Conservation (phyloP, 805 yeast species). For the Wickerhamomyces ciferrii region DNA sequence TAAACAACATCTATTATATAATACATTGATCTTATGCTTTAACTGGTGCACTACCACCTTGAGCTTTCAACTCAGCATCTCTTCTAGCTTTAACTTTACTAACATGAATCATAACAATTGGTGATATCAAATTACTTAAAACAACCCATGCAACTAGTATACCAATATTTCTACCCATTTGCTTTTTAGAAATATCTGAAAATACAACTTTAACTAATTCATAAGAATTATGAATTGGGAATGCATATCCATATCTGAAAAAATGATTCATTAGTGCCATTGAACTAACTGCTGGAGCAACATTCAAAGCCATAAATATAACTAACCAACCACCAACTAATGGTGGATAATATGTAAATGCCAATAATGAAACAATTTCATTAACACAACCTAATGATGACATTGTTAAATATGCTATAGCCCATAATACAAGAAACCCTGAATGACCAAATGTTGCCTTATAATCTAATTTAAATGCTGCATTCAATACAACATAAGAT, state of each 20-base stretch:
- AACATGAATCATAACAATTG: conserved; percentile 31
- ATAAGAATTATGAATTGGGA: conserved; percentile 63
- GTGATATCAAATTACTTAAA: conserved; percentile 34
- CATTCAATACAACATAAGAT: conserved; percentile 50
- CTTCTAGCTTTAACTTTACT: conserved; percentile 1
- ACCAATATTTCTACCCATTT: conserved; percentile 56
- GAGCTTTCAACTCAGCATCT: not conserved
- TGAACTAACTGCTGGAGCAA: conserved; percentile 61
- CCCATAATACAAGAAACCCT: conserved; percentile 73
- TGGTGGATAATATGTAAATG: conserved; percentile 51
- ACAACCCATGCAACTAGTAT: conserved; percentile 57
- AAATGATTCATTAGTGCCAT: conserved; percentile 50
- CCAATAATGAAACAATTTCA: conserved; percentile 47
- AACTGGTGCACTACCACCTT: no score
- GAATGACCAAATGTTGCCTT: conserved; percentile 52
- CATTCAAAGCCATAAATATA: conserved; percentile 58
- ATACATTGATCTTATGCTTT: no score
- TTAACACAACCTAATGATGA: conserved; percentile 67
- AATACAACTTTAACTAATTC: conserved; percentile 56
- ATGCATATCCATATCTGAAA: conserved; percentile 58
- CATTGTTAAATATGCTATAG: conserved; percentile 60
- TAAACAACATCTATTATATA: no score
- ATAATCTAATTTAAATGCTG: conserved; percentile 61
- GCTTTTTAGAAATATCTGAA: conserved; percentile 48
- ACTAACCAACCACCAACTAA: conserved; percentile 67